These are phyloP conservation scores for Mucor lusitanicus DNA, from an alignment of 371 early-diverging fungal species.

Conservation along the genomic window DNA sequence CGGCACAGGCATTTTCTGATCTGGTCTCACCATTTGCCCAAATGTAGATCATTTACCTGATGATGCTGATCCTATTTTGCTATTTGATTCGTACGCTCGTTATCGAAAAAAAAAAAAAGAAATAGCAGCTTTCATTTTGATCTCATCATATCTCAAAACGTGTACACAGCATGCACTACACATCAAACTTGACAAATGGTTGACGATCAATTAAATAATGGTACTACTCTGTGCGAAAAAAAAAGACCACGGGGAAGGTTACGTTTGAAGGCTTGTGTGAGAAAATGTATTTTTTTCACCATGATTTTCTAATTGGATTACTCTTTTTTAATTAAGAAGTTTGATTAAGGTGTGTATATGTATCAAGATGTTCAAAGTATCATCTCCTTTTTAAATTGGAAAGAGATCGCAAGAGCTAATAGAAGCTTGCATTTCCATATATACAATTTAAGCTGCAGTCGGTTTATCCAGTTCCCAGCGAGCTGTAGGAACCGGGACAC, in stretches of 20 bases:
- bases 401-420: not conserved
- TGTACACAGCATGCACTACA: not conserved
- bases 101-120: not conserved
- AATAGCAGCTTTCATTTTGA: not conserved
- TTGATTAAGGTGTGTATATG: not conserved
- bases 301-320: not conserved
- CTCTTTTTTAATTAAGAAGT: not conserved
- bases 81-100: not conserved
- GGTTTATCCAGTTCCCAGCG: not conserved
- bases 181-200: conserved; percentile 8
- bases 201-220: not conserved
- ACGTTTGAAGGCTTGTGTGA: conserved; percentile 1
- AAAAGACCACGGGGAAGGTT: conserved; percentile 3
- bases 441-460: not conserved
- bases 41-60: not conserved
- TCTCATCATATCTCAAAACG: not conserved
- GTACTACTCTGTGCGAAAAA: not conserved
- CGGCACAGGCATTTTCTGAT: not conserved
- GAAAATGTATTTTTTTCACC: not conserved
- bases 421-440: conserved; percentile 1
- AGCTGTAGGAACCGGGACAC: not conserved
- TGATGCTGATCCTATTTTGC: not conserved
- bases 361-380: not conserved
- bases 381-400: not conserved
- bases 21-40: not conserved